phyloP scores from a whole-genome alignment of 768 basidiomycete species.

The Termitomyces sp. region DNA sequence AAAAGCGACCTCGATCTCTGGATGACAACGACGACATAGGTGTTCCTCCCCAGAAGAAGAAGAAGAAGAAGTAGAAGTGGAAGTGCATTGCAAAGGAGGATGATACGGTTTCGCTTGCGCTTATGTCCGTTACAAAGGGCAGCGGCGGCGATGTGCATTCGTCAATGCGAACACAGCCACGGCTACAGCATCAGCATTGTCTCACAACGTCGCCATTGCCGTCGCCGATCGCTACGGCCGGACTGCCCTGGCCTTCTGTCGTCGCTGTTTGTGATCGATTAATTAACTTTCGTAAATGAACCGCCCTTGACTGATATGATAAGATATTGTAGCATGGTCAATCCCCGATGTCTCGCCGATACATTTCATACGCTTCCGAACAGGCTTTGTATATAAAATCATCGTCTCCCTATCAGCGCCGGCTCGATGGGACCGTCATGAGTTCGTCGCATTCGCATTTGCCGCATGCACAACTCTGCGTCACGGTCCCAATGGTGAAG shows the following conservation, averaged over 20 bases:
- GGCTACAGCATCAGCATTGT: constrained; percentile 9
- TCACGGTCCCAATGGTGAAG: constrained; percentile 28
- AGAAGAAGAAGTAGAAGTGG: too few relatives aligned
- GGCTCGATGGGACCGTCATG: constrained; percentile 31
- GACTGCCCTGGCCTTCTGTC: constrained; percentile 15
- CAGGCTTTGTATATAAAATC: constrained; percentile 29
- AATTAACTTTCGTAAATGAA: not conserved
- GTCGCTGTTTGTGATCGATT: constrained; percentile 21
- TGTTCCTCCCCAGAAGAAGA: too few relatives aligned
- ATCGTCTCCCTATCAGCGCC: constrained; percentile 33
- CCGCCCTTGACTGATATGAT: constrained; percentile 1
- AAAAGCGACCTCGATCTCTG: constrained; percentile 69
- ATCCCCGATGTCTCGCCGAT: constrained; percentile 25
- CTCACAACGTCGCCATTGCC: too few relatives aligned
- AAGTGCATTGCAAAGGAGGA: too few relatives aligned
- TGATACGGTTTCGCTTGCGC: too few relatives aligned
- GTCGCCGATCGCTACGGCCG: constrained; percentile 13
- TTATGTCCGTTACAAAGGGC: too few relatives aligned
- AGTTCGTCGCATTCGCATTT: constrained; percentile 25
- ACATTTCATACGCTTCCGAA: constrained; percentile 29
- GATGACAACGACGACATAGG: constrained; percentile 37
- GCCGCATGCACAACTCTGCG: constrained; percentile 28
- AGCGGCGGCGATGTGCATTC: too few relatives aligned
- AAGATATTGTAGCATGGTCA: constrained; percentile 21
- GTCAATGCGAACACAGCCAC: too few relatives aligned